These are phyloP conservation scores for Chlorella sp. DNA, from an alignment of 139 green algal species.

Conservation along the genomic window DNA sequence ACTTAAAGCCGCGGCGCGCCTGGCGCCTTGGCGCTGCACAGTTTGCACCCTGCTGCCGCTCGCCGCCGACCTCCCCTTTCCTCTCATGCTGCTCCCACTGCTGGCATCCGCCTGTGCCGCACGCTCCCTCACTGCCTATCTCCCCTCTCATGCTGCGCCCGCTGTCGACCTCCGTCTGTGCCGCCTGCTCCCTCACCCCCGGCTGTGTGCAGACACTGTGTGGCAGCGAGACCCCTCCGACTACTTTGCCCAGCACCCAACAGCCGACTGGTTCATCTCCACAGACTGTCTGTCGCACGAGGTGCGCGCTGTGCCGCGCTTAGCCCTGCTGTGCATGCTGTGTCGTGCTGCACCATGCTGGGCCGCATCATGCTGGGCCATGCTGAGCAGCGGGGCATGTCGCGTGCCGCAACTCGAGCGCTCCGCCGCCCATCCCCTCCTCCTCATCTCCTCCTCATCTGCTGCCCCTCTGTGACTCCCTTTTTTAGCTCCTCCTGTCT, in stretches of 20 bases:
- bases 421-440: not conserved
- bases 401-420: not conserved
- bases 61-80: too few species aligned
- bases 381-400: not conserved
- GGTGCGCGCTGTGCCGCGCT: not conserved
- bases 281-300: slow-evolving; percentile 44
- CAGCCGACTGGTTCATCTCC: slow-evolving; percentile 33
- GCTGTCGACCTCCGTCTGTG: not conserved
- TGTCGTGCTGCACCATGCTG: not conserved
- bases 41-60: too few species aligned
- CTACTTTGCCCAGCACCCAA: slow-evolving; percentile 4
- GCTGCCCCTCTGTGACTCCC: too few species aligned
- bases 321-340: not conserved
- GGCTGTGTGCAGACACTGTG: not conserved
- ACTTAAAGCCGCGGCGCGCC: too few species aligned
- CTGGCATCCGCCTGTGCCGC: too few species aligned
- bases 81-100: too few species aligned
- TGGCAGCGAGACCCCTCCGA: slow-evolving; percentile 18
- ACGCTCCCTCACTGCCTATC: too few species aligned
- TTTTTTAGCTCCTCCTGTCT: too few species aligned
- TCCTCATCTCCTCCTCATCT: too few species aligned
- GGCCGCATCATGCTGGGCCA: not conserved
- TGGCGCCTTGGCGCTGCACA: too few species aligned
- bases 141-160: not conserved
- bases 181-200: not conserved